phyloP scores from a whole-genome alignment of 1,139 yeast genomes.

The Scheffersomyces illinoinensis region DNA sequence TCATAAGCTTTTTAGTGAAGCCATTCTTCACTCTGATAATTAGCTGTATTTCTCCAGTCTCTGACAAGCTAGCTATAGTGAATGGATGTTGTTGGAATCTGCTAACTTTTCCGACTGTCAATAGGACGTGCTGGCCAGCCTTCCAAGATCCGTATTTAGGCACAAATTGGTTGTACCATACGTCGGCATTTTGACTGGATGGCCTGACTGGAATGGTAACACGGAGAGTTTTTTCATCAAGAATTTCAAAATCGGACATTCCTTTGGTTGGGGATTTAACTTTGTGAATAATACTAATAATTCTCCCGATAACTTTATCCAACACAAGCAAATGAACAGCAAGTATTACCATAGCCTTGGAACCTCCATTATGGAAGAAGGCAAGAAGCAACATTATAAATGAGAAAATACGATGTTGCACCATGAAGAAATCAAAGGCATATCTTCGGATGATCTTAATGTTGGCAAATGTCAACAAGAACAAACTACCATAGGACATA shows the following conservation, averaged over 20 bases:
- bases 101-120: slow-evolving; percentile 40
- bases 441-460: slow-evolving; percentile 37
- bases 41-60: slow-evolving; percentile 38
- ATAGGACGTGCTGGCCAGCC: slow-evolving; percentile 48
- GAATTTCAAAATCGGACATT: slow-evolving; percentile 35
- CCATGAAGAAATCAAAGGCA: slow-evolving; percentile 46
- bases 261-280: slow-evolving; percentile 42
- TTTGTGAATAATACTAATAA: slow-evolving; percentile 33
- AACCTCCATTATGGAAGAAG: slow-evolving; percentile 42
- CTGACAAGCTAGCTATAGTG: slow-evolving; percentile 42
- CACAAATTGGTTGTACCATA: slow-evolving; percentile 32
- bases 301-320: slow-evolving; percentile 40
- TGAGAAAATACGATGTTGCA: slow-evolving; percentile 44
- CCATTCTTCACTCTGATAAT: slow-evolving; percentile 44
- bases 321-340: slow-evolving; percentile 47
- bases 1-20: slow-evolving; percentile 40
- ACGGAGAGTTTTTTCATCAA: slow-evolving; percentile 44
- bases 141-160: slow-evolving; percentile 47
- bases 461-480: slow-evolving; percentile 38
- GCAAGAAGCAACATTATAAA: slow-evolving; percentile 47
- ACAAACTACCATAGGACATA: slow-evolving; percentile 43
- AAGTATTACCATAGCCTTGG: slow-evolving; percentile 36
- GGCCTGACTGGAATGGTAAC: slow-evolving; percentile 36
- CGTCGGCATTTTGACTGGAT: slow-evolving; percentile 15
- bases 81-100: slow-evolving; percentile 49